A percentile compares a stretch with the other conserved stretches of the same genome.
Evolutionary conservation across 1,139 yeast species (phyloP).

Genomic region (Insectozyma bohioensis): DNA sequence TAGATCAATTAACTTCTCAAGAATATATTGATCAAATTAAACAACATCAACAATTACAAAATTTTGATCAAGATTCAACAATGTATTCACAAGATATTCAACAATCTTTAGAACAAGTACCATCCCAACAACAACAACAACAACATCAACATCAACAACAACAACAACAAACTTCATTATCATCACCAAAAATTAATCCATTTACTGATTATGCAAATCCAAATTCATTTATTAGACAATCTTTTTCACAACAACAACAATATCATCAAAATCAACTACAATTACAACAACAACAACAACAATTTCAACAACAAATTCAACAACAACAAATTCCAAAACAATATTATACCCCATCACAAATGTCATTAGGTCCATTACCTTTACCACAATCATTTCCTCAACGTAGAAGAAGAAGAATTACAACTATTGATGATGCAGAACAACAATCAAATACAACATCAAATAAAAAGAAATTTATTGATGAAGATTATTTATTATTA

Average conservation of each 20-base stretch:
- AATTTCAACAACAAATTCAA: constrained; percentile 5
- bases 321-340: constrained; percentile 6
- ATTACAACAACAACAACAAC: constrained; percentile 17
- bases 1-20: constrained; percentile 24
- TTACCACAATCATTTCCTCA: constrained; percentile 20
- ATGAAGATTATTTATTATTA: constrained; percentile 40
- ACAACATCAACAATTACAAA: constrained; percentile 10
- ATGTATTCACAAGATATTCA: no score
- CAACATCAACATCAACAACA: constrained; percentile 7
- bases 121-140: constrained; percentile 14
- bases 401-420: constrained; percentile 34
- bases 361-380: constrained; percentile 7
- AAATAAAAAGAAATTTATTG: constrained; percentile 20
- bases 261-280: constrained; percentile 9
- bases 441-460: constrained; percentile 16
- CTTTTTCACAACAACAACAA: constrained; percentile 8
- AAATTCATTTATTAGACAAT: constrained; percentile 29
- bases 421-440: constrained; percentile 28
- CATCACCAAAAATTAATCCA: constrained; percentile 22
- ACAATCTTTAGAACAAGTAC: constrained; percentile 3
- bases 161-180: constrained; percentile 6
- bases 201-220: constrained; percentile 42
- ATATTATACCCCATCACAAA: constrained; percentile 4
- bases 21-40: constrained; percentile 11
- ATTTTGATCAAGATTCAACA: no score